Conservation (phyloP, 345 rosid species). For the Combretum micranthum region DNA sequence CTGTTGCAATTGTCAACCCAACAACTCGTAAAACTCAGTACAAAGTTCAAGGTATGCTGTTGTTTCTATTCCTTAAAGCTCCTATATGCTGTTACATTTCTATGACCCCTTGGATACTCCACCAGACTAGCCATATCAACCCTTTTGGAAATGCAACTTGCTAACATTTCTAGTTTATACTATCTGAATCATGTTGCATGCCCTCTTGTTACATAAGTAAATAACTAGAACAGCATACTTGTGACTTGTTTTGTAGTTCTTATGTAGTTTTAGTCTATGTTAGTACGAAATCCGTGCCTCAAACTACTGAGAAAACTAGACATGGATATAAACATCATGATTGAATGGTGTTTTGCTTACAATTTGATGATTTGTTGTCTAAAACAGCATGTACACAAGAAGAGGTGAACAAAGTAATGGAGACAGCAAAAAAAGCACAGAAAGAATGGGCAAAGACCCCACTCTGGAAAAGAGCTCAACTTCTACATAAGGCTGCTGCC, state of each 20-base stretch:
- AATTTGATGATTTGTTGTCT: background rate
- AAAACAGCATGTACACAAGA: constrained; percentile 85
- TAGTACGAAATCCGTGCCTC: too few relatives aligned
- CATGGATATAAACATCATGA: background rate
- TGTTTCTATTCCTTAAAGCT: background rate
- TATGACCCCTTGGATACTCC: too few relatives aligned
- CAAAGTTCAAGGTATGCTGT: constrained; percentile 79
- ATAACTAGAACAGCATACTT: too few relatives aligned
- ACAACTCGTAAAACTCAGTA: constrained; percentile 75
- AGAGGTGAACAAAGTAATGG: constrained; percentile 93
- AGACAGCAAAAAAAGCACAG: constrained; percentile 69
- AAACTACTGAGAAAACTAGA: too few relatives aligned
- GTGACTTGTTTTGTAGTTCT: too few relatives aligned
- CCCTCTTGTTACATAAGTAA: too few relatives aligned
- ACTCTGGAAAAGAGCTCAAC: constrained; percentile 96
- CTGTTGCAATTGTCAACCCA: constrained; percentile 77
- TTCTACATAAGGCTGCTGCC: constrained; percentile 92
- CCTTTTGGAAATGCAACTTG: too few relatives aligned
- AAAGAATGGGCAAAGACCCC: constrained; percentile 97
- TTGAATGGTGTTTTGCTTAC: background rate
- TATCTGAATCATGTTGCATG: too few relatives aligned
- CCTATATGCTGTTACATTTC: background rate
- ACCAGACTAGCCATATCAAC: too few relatives aligned
- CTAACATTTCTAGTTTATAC: too few relatives aligned
- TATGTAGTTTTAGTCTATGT: too few relatives aligned